A percentile compares a stretch with the other conserved stretches of the same genome.
Evolutionary conservation across 352 stramenopile species (phyloP).

Genomic region (Lagenidium giganteum): DNA sequence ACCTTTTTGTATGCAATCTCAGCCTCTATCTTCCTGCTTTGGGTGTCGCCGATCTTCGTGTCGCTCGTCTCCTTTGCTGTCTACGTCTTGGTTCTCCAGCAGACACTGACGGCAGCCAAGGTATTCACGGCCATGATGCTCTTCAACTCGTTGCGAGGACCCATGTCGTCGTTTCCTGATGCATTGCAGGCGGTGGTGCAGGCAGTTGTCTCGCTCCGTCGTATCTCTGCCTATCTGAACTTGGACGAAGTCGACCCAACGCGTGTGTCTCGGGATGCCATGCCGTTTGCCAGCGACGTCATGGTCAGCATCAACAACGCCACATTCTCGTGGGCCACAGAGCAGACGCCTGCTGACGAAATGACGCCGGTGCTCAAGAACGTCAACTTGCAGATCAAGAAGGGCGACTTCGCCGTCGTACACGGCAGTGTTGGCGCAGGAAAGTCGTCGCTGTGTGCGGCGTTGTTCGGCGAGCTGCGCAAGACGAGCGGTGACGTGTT

Average conservation of each 20-base stretch:
- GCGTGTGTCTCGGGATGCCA: conserved; percentile 16
- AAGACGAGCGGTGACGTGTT: conserved; percentile 15
- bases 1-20: conserved; percentile 22
- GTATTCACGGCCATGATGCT: conserved; percentile 64
- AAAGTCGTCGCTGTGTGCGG: conserved; percentile 89
- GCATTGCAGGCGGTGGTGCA: conserved; percentile 20
- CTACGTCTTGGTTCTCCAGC: conserved; percentile 48
- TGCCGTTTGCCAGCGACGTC: conserved; percentile 2
- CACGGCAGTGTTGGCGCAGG: conserved; percentile 89
- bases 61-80: conserved; percentile 40
- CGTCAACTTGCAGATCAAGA: conserved; percentile 64
- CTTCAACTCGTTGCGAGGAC: conserved; percentile 75
- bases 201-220: conserved; percentile 24
- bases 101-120: conserved; percentile 75
- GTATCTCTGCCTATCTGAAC: conserved; percentile 30
- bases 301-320: conserved; percentile 23
- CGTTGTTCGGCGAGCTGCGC: conserved; percentile 90
- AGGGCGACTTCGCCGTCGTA: conserved; percentile 83
- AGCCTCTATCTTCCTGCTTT: conserved; percentile 33
- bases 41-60: conserved; percentile 48
- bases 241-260: conserved; percentile 17
- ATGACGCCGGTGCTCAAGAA: conserved; percentile 30
- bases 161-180: conserved; percentile 1
- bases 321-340: conserved; percentile 26
- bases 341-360: too few relatives aligned